Conservation (phyloP, 129 eudicot species). For the Helichrysum umbraculigerum region DNA sequence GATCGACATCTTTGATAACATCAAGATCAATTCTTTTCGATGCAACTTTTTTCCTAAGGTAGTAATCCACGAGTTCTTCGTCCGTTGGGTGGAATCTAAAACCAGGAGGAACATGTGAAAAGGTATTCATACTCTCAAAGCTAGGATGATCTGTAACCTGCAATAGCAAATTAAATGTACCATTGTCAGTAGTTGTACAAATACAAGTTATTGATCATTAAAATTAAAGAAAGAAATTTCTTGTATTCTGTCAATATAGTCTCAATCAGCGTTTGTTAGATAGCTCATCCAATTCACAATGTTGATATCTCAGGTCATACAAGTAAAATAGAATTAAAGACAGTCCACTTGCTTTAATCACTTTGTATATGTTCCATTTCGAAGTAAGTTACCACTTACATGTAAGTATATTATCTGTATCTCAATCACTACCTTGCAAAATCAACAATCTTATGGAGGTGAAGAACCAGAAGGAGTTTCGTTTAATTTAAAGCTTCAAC, state of each 20-base stretch:
- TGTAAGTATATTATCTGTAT: too few relatives aligned
- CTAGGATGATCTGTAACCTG: slow-evolving; percentile 35
- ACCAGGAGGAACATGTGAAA: slow-evolving; percentile 49
- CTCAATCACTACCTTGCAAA: neutral
- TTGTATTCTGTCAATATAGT: neutral
- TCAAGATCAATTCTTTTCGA: slow-evolving; percentile 44
- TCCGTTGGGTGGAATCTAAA: slow-evolving; percentile 52
- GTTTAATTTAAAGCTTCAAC: too few relatives aligned
- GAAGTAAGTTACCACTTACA: too few relatives aligned
- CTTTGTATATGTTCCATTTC: slow-evolving; percentile 2
- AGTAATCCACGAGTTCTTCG: slow-evolving; percentile 49
- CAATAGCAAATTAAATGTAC: slow-evolving; percentile 4
- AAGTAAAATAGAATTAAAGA: neutral
- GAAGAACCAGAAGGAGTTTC: neutral
- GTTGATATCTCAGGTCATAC: neutral
- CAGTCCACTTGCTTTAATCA: slow-evolving; percentile 3
- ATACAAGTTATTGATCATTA: neutral
- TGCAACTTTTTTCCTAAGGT: slow-evolving; percentile 45
- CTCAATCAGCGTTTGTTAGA: neutral
- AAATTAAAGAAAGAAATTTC: neutral
- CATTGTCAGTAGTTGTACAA: slow-evolving; percentile 10
- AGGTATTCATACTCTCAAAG: slow-evolving; percentile 33
- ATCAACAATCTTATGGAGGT: neutral
- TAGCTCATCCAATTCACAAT: neutral
- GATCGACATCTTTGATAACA: slow-evolving; percentile 43